These are phyloP conservation scores for Trichoderma reesei DNA, from an alignment of 495 filamentous ascomycete species.

Conservation along the genomic window DNA sequence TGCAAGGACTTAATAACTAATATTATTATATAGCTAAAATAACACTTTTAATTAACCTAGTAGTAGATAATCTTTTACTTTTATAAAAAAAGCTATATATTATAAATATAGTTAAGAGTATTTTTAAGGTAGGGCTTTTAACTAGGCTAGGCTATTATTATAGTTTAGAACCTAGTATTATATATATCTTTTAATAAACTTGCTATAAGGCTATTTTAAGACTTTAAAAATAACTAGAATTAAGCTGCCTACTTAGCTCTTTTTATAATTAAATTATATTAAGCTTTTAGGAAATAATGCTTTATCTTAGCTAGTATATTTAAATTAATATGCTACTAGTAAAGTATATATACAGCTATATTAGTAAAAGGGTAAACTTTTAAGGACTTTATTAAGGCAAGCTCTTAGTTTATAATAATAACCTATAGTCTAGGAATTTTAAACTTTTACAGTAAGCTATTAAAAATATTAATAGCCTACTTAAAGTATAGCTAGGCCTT, in stretches of 20 bases:
- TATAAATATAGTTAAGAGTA: neutral
- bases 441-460: no score
- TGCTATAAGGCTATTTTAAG: no score
- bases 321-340: neutral
- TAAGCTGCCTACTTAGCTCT: no score
- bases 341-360: neutral
- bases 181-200: no score
- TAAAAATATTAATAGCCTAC: no score
- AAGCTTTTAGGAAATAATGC: neutral
- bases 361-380: neutral
- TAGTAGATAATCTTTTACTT: neutral
- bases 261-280: neutral
- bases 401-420: neutral
- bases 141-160: no score
- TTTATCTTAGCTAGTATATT: neutral
- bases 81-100: neutral
- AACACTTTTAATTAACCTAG: neutral
- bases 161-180: no score
- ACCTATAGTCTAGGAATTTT: neutral
- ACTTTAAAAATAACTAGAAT: no score
- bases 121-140: neutral
- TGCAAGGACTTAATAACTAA: neutral
- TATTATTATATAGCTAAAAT: neutral
- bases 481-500: no score
- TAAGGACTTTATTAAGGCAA: conserved; percentile 6